Evolutionary conservation across 768 basidiomycete genomes (phyloP).

Genomic region (Tulasnella sp.): DNA sequence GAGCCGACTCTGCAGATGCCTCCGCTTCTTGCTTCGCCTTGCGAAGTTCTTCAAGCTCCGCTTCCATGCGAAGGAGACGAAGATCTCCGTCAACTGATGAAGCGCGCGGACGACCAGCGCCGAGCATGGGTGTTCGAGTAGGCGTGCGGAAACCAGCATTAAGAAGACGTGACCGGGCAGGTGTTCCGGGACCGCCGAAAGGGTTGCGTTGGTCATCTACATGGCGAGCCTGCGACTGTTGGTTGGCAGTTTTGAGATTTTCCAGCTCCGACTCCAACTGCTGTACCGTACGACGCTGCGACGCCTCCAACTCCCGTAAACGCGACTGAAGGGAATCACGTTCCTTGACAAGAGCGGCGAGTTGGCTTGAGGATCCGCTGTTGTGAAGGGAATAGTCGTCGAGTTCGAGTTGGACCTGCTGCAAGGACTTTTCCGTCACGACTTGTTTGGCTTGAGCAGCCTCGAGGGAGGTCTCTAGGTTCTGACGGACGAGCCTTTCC

Average conservation of each 20-base stretch:
- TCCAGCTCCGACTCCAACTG: not conserved
- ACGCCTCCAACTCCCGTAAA: not conserved
- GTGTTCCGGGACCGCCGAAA: not conserved
- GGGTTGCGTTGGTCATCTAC: not conserved
- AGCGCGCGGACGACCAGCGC: not conserved
- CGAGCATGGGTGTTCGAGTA: not conserved
- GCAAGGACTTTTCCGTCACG: not conserved
- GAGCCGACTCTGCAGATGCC: not conserved
- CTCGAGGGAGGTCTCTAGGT: not conserved
- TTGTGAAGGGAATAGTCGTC: slow-evolving; percentile 4
- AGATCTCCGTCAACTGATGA: not conserved
- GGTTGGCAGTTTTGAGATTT: not conserved
- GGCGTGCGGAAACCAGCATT: not conserved
- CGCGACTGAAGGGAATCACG: not conserved
- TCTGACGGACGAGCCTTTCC: slow-evolving; percentile 1
- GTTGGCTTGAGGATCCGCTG: not conserved
- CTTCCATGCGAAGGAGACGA: not conserved
- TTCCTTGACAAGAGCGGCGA: not conserved
- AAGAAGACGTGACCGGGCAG: not conserved
- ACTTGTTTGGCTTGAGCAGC: not conserved
- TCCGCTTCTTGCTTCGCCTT: not conserved
- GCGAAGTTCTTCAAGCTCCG: not conserved
- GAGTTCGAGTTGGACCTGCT: slow-evolving; percentile 1
- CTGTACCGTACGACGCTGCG: not conserved
- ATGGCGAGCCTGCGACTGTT: not conserved